Base-by-base conservation (phyloP, 352 stramenopile genomes). In the Phytopythium mirpurense region DNA sequence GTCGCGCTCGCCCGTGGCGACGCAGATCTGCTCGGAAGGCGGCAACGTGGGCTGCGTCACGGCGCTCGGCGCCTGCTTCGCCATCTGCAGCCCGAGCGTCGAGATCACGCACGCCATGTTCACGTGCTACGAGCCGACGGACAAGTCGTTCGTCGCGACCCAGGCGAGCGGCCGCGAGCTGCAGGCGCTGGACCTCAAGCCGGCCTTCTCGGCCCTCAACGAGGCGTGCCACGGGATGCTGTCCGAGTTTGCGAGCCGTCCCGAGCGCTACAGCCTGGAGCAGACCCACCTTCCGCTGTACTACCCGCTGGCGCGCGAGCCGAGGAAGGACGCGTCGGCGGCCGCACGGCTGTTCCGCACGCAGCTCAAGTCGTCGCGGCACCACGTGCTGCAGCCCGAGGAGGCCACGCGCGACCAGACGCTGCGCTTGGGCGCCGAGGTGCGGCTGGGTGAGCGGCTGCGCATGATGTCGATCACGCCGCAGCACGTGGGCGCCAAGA, bases 51-150 rank as follows among this genome's bases (percentile, higher is more conserved):
- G 71, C 18, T 85, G 74, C 52, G 79, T 92, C 35, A 90, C 79
- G 23, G 80, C 72, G 12, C 71, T 86, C 40, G 82, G 83, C 10
- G 66, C 78, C 26, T 83, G 79, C 55, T 86, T 92, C 55, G 83
- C 82, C 0, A 73, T 94, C 51, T 94, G 83, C 59, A 77, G 70
- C 37, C 83, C 83, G 7, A 91, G 79, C 54, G 81, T 94, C 8
- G 79, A 91, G 53, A 78, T 94, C 27, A 65, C 78, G 2, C 73
- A 90, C 41, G 78, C 79, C 31, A 74, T 85, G 49, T 94, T 94
- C 63, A 90, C 78, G 44, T 91, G 83, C 59, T 94, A 92, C 63
- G 78, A 90, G 40, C 71, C 76, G 36, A 89, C 79, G 24, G 76
- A 87, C 23, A 86, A 76, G 48, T 65, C 55, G 0, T 90, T 92